These are phyloP conservation scores for Cinchona pubescens DNA, from an alignment of 257 asterid genomes.

Conservation along the genomic window DNA sequence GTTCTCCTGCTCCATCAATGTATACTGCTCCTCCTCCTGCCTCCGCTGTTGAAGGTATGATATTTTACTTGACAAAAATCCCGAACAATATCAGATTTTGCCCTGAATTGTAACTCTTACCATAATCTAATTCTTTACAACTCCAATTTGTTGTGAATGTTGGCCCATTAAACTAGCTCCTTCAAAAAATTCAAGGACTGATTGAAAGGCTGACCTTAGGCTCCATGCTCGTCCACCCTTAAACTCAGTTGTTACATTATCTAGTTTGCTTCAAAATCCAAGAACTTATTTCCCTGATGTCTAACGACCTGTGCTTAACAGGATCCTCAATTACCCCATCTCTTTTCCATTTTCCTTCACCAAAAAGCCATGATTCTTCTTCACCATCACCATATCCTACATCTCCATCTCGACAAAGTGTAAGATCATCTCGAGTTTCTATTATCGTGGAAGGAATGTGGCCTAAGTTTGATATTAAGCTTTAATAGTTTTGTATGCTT, in stretches of 20 bases:
- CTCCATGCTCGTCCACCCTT: slow-evolving; percentile 35
- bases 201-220: slow-evolving; percentile 27
- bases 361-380: slow-evolving; percentile 35
- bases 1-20: slow-evolving; percentile 44
- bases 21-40: slow-evolving; percentile 44
- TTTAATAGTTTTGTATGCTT: slow-evolving; percentile 23
- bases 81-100: slow-evolving; percentile 12
- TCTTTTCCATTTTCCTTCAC: slow-evolving; percentile 32
- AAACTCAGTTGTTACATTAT: slow-evolving; percentile 29
- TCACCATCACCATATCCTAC: slow-evolving; percentile 40
- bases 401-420: slow-evolving; percentile 39
- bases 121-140: slow-evolving; percentile 10
- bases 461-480: slow-evolving; percentile 15
- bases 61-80: slow-evolving; percentile 23
- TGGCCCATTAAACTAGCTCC: slow-evolving; percentile 25
- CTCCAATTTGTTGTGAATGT: slow-evolving; percentile 14
- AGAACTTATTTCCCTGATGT: slow-evolving; percentile 10
- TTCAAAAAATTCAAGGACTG: slow-evolving; percentile 25
- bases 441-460: slow-evolving; percentile 16
- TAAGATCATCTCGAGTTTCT: slow-evolving; percentile 27
- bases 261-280: neutral
- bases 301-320: slow-evolving; percentile 26
- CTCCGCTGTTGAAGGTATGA: slow-evolving; percentile 46
- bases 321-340: slow-evolving; percentile 36
- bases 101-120: slow-evolving; percentile 1